phyloP scores from a whole-genome alignment of 23 red algal species.

The Cyanidiococcus yangmingshanensis region DNA sequence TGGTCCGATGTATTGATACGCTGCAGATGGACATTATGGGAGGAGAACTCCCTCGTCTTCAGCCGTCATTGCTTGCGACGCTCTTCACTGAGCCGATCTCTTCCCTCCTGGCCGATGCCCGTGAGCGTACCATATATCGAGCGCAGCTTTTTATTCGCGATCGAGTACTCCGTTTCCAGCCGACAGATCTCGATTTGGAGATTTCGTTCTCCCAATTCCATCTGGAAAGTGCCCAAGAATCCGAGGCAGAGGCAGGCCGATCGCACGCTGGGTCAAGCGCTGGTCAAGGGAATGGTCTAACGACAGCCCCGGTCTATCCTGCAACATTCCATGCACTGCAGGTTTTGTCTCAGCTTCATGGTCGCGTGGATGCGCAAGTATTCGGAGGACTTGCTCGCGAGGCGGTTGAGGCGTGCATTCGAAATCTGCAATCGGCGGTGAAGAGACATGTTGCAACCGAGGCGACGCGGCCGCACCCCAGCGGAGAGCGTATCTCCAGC shows the following conservation, averaged over 20 bases:
- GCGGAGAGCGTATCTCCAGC: background rate
- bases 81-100: slow-evolving; percentile 34
- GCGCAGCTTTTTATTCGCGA: slow-evolving; percentile 71
- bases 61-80: slow-evolving; percentile 29
- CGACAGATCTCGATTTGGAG: slow-evolving; percentile 44
- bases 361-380: slow-evolving; percentile 63
- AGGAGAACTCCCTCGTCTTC: slow-evolving; percentile 34
- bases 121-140: slow-evolving; percentile 82
- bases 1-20: slow-evolving; percentile 67
- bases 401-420: slow-evolving; percentile 72
- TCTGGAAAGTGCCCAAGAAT: background rate
- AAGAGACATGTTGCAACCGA: slow-evolving; percentile 34
- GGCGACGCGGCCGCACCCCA: slow-evolving; percentile 21
- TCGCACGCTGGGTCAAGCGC: background rate
- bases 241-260: background rate
- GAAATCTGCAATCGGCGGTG: slow-evolving; percentile 37
- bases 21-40: slow-evolving; percentile 57
- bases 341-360: slow-evolving; percentile 77
- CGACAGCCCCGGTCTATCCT: slow-evolving; percentile 36
- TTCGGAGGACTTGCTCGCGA: slow-evolving; percentile 87
- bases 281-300: background rate
- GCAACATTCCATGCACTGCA: slow-evolving; percentile 62
- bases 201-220: slow-evolving; percentile 31
- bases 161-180: slow-evolving; percentile 52
- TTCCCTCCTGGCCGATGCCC: slow-evolving; percentile 64